Evolutionary conservation across 345 rosid genomes (phyloP).

Genomic region (Salix brachista): DNA sequence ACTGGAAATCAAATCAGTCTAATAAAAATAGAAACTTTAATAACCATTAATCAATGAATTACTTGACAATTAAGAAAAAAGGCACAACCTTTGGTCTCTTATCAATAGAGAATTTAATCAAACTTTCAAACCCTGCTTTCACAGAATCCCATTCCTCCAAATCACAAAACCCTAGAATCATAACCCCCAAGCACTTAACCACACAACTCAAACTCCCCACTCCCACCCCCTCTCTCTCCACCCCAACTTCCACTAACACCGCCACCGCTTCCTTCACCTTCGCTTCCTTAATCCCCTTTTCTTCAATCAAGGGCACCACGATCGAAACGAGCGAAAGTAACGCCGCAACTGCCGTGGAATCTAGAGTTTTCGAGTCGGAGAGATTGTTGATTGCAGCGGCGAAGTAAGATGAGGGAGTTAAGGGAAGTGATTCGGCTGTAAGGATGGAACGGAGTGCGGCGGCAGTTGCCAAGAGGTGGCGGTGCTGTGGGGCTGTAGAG

Average conservation of each 20-base stretch:
- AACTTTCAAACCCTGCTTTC: slow-evolving; percentile 45
- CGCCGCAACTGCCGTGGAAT: slow-evolving; percentile 58
- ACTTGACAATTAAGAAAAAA: background rate
- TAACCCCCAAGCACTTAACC: slow-evolving; percentile 74
- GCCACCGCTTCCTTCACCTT: slow-evolving; percentile 68
- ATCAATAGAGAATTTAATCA: slow-evolving; percentile 63
- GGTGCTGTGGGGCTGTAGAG: slow-evolving; percentile 79
- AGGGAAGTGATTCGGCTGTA: slow-evolving; percentile 54
- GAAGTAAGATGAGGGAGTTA: slow-evolving; percentile 62
- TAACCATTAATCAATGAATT: background rate
- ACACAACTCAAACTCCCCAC: slow-evolving; percentile 62
- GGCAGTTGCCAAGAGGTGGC: slow-evolving; percentile 85
- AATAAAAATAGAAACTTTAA: background rate
- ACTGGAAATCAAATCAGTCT: too few species aligned
- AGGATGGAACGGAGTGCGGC: slow-evolving; percentile 88
- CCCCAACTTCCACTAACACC: slow-evolving; percentile 45
- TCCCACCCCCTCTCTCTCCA: slow-evolving; percentile 42
- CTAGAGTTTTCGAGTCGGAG: slow-evolving; percentile 29
- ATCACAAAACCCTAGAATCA: slow-evolving; percentile 56
- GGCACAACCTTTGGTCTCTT: slow-evolving; percentile 80
- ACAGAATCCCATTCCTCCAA: slow-evolving; percentile 67
- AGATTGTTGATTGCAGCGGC: slow-evolving; percentile 60
- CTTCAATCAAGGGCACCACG: slow-evolving; percentile 48
- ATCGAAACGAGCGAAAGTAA: slow-evolving; percentile 63
- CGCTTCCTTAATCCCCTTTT: slow-evolving; percentile 36